Base-by-base conservation (phyloP, 75 land plant species). In the Isoetes taiwanensis region DNA sequence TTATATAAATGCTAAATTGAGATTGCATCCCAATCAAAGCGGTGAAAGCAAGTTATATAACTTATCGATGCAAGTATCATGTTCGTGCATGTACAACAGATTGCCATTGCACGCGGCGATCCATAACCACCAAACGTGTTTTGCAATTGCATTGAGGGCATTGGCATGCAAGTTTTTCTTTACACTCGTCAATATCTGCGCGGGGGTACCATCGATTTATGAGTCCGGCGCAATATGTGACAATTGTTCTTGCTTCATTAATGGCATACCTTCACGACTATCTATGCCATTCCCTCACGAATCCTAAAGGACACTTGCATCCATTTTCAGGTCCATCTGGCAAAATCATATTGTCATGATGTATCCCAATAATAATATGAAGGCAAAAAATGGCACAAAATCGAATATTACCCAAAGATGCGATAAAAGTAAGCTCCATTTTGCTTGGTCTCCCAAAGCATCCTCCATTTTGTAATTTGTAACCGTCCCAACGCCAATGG, bases 111-210 rank as follows among this genome's bases (percentile, higher is more conserved):
- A 93, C 60, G 74, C 64, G 64, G n/a, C n/a, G 95, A 93, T n/a
- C 81, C 86, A 48, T 78, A 93, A 60, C 90, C 76, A 17, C 98
- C 98, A 85, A 85, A 93, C 9, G 98, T 93, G 58, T 84, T 64
- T 79, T 84, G 79, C 98, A 93, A n/a, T 64, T 70, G 72, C 98
- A 93, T 33, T 81, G 52, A 14, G 17, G 67, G 62, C 85, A 90
- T 62, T 90, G 90, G 55, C 90, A 90, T 30, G 83, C 85, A 20
- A 53, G 71, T 58, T 59, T 77, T 56, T 80, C 76, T 54, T 75
- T 73, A 68, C 96, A 90, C 66, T 85, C 90, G 75, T 90, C 76
- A 39, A 90, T 62, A 78, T 88, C 88, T 83, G 72, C 37, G 65
- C 56, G 20, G 39, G 2, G 3, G 21, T 19, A 2, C 29, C 0